Evolutionary conservation across 441 rosid genomes (phyloP).

Genomic region (Breynia disticha): DNA sequence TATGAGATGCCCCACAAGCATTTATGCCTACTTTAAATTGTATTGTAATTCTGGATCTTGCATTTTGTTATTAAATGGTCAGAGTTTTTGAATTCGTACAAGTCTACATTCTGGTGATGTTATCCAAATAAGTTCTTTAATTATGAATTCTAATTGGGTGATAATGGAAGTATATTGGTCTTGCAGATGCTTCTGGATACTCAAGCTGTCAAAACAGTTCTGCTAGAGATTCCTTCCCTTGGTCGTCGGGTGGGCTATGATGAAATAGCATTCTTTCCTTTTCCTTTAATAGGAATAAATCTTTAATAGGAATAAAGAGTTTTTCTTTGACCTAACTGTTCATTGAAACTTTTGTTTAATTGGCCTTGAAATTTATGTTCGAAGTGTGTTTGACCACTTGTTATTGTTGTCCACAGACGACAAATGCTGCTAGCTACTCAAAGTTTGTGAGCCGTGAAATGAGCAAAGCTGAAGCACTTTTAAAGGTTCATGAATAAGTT

Average conservation of each 20-base stretch:
- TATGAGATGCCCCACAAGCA: background rate
- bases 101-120: background rate
- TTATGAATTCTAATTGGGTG: background rate
- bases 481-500: slow-evolving; percentile 49
- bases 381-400: background rate
- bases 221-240: slow-evolving; percentile 85
- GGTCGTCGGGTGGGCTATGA: slow-evolving; percentile 66
- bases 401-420: slow-evolving; percentile 36
- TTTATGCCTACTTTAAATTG: background rate
- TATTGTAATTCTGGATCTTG: too few relatives aligned
- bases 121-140: too few relatives aligned
- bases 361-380: too few relatives aligned
- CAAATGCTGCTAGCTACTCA: slow-evolving; percentile 79
- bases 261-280: background rate
- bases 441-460: slow-evolving; percentile 97
- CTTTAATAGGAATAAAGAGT: background rate
- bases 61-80: background rate
- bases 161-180: slow-evolving; percentile 8
- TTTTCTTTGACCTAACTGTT: too few relatives aligned
- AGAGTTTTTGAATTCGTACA: too few relatives aligned
- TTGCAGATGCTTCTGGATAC: slow-evolving; percentile 97
- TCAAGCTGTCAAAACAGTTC: slow-evolving; percentile 95
- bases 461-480: slow-evolving; percentile 99
- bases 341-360: too few relatives aligned
- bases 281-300: background rate